Conservation (phyloP, 73 alveolate genomes). For the Urostyla sp. region DNA sequence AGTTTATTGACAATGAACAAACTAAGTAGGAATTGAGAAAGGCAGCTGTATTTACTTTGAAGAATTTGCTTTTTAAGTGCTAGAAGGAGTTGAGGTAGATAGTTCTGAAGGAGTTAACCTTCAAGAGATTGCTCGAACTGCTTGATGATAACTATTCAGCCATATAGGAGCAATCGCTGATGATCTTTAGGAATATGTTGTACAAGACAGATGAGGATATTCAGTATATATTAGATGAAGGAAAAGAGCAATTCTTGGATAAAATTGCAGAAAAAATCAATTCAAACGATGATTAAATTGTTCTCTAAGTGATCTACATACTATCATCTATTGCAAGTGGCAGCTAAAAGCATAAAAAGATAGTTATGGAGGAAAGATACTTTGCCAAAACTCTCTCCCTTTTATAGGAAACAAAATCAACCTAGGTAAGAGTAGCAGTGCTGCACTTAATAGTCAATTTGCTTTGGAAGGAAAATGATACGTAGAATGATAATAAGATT, state of each 20-base stretch:
- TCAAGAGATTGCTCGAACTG: not conserved
- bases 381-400: not conserved
- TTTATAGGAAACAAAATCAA: not conserved
- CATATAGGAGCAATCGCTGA: slow-evolving; percentile 10
- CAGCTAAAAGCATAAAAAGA: slow-evolving; percentile 15
- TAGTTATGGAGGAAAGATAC: slow-evolving; percentile 18
- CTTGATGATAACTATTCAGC: not conserved
- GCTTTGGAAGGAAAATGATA: not conserved
- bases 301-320: not conserved
- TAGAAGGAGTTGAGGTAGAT: not conserved
- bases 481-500: not conserved
- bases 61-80: slow-evolving; percentile 21
- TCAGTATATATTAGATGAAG: not conserved
- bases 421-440: slow-evolving; percentile 13
- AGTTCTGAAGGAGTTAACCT: slow-evolving; percentile 10
- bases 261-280: slow-evolving; percentile 1
- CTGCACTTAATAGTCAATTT: not conserved
- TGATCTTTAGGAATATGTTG: slow-evolving; percentile 26
- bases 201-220: slow-evolving; percentile 19
- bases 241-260: not conserved
- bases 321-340: slow-evolving; percentile 46
- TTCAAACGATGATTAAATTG: not conserved
- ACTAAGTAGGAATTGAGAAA: not conserved
- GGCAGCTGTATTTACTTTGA: slow-evolving; percentile 26
- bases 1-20: not conserved